Conservation (phyloP, 305 asterid species). For the Petunia hybrid region DNA sequence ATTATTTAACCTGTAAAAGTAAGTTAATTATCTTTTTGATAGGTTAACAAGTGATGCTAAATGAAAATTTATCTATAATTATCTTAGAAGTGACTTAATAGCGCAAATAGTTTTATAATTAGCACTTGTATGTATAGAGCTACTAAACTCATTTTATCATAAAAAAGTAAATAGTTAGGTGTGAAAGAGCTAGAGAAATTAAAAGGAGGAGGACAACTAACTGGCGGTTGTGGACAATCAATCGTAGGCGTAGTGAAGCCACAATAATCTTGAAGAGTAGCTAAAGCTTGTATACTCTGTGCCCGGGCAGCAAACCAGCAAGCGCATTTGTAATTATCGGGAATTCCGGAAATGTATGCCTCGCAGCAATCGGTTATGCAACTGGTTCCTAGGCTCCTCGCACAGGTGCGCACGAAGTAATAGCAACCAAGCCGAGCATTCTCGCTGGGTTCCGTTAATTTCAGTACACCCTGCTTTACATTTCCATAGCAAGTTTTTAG, state of each 20-base stretch:
- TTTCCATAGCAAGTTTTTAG: not conserved
- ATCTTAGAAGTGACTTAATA: no score
- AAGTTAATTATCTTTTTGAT: no score
- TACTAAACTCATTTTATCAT: no score
- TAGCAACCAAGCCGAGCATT: no score
- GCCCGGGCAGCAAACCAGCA: not conserved
- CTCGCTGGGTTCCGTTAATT: no score
- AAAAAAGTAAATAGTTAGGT: no score
- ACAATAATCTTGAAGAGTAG: not conserved
- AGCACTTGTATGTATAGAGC: not conserved
- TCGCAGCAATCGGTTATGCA: not conserved
- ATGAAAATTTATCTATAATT: no score
- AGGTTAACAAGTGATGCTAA: no score
- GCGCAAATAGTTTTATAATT: no score
- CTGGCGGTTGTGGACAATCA: not conserved
- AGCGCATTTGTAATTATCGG: not conserved
- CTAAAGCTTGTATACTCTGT: not conserved
- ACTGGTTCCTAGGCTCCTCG: not conserved
- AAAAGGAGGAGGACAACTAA: not conserved
- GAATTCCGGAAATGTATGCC: not conserved
- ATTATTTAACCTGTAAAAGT: no score
- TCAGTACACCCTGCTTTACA: not conserved
- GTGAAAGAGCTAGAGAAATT: no score
- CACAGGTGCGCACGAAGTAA: not conserved
- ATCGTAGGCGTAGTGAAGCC: not conserved